A percentile compares a stretch with the other conserved stretches of the same genome.
Conservation (phyloP, 176 grass and related monocot genomes). For the Areca catechu region DNA sequence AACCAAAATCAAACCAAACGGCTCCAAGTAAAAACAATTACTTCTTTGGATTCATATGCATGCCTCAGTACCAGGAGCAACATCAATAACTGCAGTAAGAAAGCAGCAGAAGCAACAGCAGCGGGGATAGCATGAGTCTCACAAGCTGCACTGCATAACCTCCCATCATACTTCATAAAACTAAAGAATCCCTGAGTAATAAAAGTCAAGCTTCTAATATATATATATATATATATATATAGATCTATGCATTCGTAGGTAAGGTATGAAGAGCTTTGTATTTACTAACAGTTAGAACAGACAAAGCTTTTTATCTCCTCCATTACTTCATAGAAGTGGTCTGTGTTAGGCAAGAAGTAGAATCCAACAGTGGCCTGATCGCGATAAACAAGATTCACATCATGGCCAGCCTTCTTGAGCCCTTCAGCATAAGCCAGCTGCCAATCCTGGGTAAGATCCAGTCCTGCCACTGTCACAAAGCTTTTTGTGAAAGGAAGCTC, state of each 20-base stretch:
- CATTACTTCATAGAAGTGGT: constrained; percentile 92
- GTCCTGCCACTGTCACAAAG: constrained; percentile 80
- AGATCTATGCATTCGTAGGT: not conserved
- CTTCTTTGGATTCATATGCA: too few species aligned
- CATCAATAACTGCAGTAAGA: too few species aligned
- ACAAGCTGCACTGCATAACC: too few species aligned
- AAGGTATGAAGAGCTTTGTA: not conserved
- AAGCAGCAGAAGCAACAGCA: not conserved
- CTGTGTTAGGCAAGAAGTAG: constrained; percentile 83
- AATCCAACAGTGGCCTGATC: constrained; percentile 86
- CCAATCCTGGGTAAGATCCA: constrained; percentile 84
- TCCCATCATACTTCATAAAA: too few species aligned
- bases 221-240: too few species aligned
- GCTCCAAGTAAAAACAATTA: too few species aligned
- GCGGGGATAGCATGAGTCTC: too few species aligned
- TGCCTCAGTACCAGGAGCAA: too few species aligned
- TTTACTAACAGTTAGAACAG: constrained; percentile 54
- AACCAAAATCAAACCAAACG: not conserved
- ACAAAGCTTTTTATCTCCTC: constrained; percentile 88
- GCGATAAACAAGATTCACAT: constrained; percentile 71
- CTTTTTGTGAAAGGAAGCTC: constrained; percentile 72
- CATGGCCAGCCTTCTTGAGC: constrained; percentile 50
- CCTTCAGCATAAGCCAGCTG: constrained; percentile 75
- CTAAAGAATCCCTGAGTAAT: constrained; percentile 22
- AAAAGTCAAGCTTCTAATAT: constrained; percentile 31